Percentiles rank a stretch among this genome's conserved stretches.
Evolutionary conservation across 2,329 filamentous ascomycete genomes (phyloP).

Genomic region (Didymellaceae sp.): DNA sequence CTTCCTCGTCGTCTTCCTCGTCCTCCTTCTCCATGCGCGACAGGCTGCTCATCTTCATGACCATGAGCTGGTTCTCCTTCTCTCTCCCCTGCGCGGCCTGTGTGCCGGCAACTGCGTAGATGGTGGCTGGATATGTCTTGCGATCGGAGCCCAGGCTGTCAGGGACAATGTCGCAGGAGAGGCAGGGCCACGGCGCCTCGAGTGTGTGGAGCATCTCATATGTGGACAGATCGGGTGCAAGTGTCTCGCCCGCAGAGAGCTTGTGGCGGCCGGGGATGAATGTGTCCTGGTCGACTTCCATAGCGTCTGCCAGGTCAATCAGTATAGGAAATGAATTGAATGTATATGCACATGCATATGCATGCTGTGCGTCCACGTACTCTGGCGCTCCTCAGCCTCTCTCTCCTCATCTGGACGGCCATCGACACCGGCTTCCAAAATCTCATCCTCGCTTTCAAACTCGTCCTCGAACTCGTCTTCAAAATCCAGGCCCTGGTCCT

Average conservation of each 20-base stretch:
- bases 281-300: slow-evolving; percentile 92
- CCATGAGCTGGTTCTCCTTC: slow-evolving; percentile 90
- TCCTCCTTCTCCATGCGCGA: slow-evolving; percentile 84
- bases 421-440: slow-evolving; percentile 92
- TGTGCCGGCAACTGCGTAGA: slow-evolving; percentile 93
- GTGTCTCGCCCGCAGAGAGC: slow-evolving; percentile 86
- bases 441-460: slow-evolving; percentile 90
- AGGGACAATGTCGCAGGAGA: slow-evolving; percentile 91
- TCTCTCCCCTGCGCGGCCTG: slow-evolving; percentile 79
- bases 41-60: slow-evolving; percentile 94
- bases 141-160: slow-evolving; percentile 88
- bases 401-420: slow-evolving; percentile 90
- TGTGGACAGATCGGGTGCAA: slow-evolving; percentile 89
- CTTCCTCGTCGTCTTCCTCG: slow-evolving; percentile 72
- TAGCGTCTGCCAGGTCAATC: slow-evolving; percentile 63
- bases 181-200: slow-evolving; percentile 93
- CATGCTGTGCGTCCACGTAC: slow-evolving; percentile 52
- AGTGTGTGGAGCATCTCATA: slow-evolving; percentile 98
- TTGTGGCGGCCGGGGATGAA: slow-evolving; percentile 96
- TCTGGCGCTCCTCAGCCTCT: slow-evolving; percentile 83
- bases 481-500: slow-evolving; percentile 71
- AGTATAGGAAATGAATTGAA: too few relatives aligned
- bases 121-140: slow-evolving; percentile 90
- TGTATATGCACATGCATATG: too few relatives aligned
- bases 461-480: slow-evolving; percentile 96